phyloP scores from a whole-genome alignment of 1,139 yeast species.

The Zygosaccharomyces pseudobailii region DNA sequence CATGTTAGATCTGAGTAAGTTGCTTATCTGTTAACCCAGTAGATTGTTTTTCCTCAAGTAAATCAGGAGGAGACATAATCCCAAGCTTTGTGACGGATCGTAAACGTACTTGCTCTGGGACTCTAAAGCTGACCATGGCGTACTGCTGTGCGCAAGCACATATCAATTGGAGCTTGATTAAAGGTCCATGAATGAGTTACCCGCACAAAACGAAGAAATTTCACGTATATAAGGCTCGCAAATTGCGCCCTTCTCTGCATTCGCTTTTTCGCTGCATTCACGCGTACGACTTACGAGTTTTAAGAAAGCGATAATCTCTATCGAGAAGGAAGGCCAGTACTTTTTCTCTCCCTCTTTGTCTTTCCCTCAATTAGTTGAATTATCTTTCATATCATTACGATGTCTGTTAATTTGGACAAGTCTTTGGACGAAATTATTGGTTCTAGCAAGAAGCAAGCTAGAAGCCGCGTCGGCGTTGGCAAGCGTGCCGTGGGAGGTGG shows the following conservation, averaged over 20 bases:
- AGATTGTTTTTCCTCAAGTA: no score
- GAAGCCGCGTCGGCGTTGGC: slow-evolving; percentile 37
- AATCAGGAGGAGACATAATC: no score
- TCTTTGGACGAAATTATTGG: slow-evolving; percentile 94
- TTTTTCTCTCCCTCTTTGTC: slow-evolving; percentile 6
- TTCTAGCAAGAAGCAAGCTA: slow-evolving; percentile 44
- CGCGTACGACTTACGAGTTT: no score
- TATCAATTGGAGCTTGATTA: neutral
- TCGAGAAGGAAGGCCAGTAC: slow-evolving; percentile 2
- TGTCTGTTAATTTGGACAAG: slow-evolving; percentile 78
- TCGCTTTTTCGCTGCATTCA: neutral
- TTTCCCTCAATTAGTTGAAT: neutral
- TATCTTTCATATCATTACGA: slow-evolving; percentile 20
- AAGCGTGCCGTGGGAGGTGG: slow-evolving; percentile 32
- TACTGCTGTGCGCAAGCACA: no score
- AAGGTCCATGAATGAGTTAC: neutral
- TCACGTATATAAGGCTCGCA: neutral
- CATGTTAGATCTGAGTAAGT: no score
- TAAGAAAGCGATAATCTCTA: neutral
- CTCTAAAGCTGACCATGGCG: neutral
- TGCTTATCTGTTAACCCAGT: no score
- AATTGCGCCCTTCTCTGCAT: neutral
- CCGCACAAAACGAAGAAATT: neutral
- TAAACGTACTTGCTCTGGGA: no score
- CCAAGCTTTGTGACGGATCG: no score